Evolutionary conservation across 2,329 filamentous ascomycete genomes (phyloP), one percentile per base, ranked within the genome.

Genomic region (Xylaria arbuscula): DNA sequence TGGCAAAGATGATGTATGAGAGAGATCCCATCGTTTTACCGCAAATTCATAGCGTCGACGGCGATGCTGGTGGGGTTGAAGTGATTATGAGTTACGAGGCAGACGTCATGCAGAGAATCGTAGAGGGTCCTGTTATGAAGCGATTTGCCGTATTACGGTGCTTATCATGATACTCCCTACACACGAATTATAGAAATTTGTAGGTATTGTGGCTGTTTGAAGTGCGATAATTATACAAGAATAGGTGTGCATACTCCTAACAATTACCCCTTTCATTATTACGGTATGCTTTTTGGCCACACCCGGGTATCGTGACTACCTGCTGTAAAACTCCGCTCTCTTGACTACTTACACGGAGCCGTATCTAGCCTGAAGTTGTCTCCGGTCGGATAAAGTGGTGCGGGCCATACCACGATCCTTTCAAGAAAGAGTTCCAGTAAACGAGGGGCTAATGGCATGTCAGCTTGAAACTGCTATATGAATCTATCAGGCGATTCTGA

Each of bases 21-120:
- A 70, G 76, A 47, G 72, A 74, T 17, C 76, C 76, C 1, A 77
- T 78, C 32, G 65, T 78, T n/a, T 51, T 78, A 19, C 77, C 77
- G 2, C 75, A 74, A 38, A 32, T 77, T 28, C 67, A 71, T n/a
- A 51, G 53, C 45, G 56, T 24, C 19, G 28, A 66, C 13, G 60
- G 56, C 8, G 50, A 13, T 2, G 67, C 60, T 0, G 72, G 67
- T 9, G 73, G 75, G 4, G 55, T 76, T 11, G 75, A 77, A 42
- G 75, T 76, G 3, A 71, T 77, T 22, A 68, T 73, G 54, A 73
- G 75, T 38, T 70, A 76, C 2, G 72, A 76, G 9, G 57, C 13
- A 15, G 48, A 40, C 34, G 38, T 64, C 1, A 69, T 77, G 56
- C 66, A 69, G n/a, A 68, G 50, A 45, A 66, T 77, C 42, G 62